Conservation (phyloP, 495 filamentous ascomycete genomes). For the Annulohypoxylon maeteangense region DNA sequence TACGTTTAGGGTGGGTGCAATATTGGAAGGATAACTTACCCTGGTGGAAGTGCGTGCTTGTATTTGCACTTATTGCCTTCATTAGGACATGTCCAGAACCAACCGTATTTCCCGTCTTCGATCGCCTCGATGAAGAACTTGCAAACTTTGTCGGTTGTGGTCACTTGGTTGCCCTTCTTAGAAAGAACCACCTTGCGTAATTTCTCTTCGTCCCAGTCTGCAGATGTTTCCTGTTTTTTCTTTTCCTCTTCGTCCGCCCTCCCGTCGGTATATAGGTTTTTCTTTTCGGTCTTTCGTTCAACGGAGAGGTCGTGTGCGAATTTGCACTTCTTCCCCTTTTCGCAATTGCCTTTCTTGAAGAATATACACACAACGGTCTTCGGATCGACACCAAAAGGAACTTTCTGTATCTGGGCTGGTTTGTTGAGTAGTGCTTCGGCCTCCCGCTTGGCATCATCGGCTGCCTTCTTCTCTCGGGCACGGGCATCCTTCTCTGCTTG, state of each 20-base stretch:
- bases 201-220: constrained; percentile 97
- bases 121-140: constrained; percentile 98
- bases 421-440: constrained; percentile 89
- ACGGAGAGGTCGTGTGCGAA: constrained; percentile 92
- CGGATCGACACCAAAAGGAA: constrained; percentile 96
- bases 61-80: constrained; percentile 99
- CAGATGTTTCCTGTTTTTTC: constrained; percentile 93
- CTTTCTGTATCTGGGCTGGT: constrained; percentile 93
- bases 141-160: constrained; percentile 98
- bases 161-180: constrained; percentile 97
- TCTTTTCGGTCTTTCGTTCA: constrained; percentile 92
- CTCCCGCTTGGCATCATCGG: constrained; percentile 81
- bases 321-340: constrained; percentile 98
- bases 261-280: constrained; percentile 88
- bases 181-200: constrained; percentile 87
- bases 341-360: constrained; percentile 95
- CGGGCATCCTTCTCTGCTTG: constrained; percentile 87
- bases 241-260: constrained; percentile 78
- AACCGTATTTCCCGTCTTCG: constrained; percentile 98
- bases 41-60: constrained; percentile 91
- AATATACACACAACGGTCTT: constrained; percentile 98
- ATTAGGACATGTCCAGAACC: constrained; percentile 99
- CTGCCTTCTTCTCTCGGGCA: constrained; percentile 83
- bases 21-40: constrained; percentile 64
- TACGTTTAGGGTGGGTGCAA: background rate